These are phyloP conservation scores for Cucumis variabilis DNA, from an alignment of 331 rosid genomes.

Conservation along the genomic window DNA sequence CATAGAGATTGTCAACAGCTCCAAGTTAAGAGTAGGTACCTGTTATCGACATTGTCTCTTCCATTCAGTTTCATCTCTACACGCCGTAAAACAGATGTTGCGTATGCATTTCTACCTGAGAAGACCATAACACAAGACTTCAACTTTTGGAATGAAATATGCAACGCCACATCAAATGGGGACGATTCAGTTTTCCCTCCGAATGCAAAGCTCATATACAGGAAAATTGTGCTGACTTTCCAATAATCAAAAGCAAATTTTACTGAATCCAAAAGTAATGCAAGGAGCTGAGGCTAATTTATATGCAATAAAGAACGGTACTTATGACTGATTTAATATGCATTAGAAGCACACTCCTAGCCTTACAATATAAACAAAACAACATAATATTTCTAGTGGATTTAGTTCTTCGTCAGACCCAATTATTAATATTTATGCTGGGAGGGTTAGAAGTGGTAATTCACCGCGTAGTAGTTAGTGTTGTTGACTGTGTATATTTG, in stretches of 20 bases:
- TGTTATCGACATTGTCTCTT: slow-evolving; percentile 72
- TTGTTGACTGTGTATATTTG: too few species aligned
- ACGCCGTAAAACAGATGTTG: slow-evolving; percentile 77
- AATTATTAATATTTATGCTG: too few species aligned
- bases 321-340: not conserved
- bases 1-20: slow-evolving; percentile 33
- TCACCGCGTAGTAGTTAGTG: too few species aligned
- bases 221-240: not conserved
- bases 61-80: slow-evolving; percentile 95
- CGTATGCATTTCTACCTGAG: slow-evolving; percentile 86
- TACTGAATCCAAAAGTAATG: not conserved
- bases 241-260: not conserved
- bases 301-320: not conserved
- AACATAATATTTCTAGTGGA: not conserved
- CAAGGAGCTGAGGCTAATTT: not conserved
- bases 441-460: too few species aligned
- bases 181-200: not conserved
- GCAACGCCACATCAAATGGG: slow-evolving; percentile 17
- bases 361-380: not conserved
- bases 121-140: slow-evolving; percentile 31
- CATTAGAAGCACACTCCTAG: not conserved
- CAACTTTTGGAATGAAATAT: slow-evolving; percentile 23
- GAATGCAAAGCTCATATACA: not conserved
- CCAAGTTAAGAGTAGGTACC: slow-evolving; percentile 51
- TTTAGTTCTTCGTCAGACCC: not conserved